A percentile compares a stretch with the other conserved stretches of the same genome.
phyloP scores from a whole-genome alignment of 352 stramenopile genomes.

The Saprolegnia parasitica region DNA sequence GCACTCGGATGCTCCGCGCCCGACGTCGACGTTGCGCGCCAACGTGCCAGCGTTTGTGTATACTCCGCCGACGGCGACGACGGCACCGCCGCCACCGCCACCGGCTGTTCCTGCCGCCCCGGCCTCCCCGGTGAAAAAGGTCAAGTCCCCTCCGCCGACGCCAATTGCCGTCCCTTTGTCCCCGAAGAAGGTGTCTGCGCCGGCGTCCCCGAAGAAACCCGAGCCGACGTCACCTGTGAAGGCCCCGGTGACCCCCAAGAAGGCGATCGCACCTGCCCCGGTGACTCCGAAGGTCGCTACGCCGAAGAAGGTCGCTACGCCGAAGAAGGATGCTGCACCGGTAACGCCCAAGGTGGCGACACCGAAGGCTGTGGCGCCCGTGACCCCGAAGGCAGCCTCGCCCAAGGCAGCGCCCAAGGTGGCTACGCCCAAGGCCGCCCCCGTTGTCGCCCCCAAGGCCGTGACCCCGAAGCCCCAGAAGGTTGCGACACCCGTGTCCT shows the following conservation, averaged over 20 bases:
- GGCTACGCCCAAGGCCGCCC: not conserved
- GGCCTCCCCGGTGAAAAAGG: constrained; percentile 24
- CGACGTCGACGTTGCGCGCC: constrained; percentile 17
- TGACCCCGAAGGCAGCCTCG: constrained; percentile 29
- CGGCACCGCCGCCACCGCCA: not conserved
- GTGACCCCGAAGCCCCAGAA: not conserved
- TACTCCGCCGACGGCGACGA: not conserved
- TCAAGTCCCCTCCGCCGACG: constrained; percentile 24
- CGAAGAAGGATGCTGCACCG: not conserved
- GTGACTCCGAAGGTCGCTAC: constrained; percentile 7
- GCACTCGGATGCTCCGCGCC: not conserved
- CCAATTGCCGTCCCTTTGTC: constrained; percentile 24
- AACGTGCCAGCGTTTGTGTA: constrained; percentile 2
- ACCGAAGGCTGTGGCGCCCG: not conserved
- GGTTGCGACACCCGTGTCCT: too few relatives aligned
- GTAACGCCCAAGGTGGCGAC: constrained; percentile 6
- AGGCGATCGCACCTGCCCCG: not conserved
- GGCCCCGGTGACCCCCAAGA: not conserved
- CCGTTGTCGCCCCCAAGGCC: not conserved
- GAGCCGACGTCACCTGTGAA: constrained; percentile 10
- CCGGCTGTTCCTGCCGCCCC: not conserved
- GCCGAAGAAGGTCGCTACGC: constrained; percentile 17
- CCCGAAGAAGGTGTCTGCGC: constrained; percentile 31
- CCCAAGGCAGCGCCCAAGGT: constrained; percentile 30
- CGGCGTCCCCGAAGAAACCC: constrained; percentile 33